These are phyloP conservation scores for Heimioporus punctisporus DNA, from an alignment of 1,284 basidiomycete genomes.

Conservation along the genomic window DNA sequence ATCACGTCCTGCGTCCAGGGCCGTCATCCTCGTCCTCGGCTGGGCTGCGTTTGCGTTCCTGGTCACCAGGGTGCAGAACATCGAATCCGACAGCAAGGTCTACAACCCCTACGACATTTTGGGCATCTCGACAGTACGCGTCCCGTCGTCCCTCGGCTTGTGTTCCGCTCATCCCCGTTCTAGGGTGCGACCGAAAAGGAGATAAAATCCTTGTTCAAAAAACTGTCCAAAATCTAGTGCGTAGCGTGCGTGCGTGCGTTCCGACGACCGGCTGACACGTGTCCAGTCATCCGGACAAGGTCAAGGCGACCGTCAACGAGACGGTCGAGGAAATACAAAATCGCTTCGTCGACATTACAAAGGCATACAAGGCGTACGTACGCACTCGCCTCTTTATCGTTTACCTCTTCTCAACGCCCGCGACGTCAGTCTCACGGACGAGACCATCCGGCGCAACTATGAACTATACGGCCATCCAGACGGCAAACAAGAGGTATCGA, in stretches of 20 bases:
- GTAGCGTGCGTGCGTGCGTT: constrained; percentile 30
- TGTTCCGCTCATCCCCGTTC: not conserved
- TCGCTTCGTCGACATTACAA: constrained; percentile 94
- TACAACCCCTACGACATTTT: constrained; percentile 98
- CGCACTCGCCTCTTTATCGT: not conserved
- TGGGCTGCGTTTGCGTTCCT: constrained; percentile 80
- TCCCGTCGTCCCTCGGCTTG: not conserved
- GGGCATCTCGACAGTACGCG: constrained; percentile 70
- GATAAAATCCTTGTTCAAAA: constrained; percentile 97
- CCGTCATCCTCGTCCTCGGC: constrained; percentile 64
- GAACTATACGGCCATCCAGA: constrained; percentile 96
- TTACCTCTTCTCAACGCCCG: not conserved
- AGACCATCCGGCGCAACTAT: constrained; percentile 91
- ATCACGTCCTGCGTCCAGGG: constrained; percentile 34
- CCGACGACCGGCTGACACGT: not conserved
- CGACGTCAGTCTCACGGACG: constrained; percentile 80
- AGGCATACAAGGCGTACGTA: constrained; percentile 94
- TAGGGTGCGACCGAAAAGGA: constrained; percentile 82
- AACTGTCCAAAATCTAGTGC: constrained; percentile 88
- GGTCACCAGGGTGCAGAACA: constrained; percentile 64
- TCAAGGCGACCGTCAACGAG: constrained; percentile 81
- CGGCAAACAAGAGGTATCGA: constrained; percentile 92
- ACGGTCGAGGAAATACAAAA: constrained; percentile 91
- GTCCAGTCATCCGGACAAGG: constrained; percentile 95
- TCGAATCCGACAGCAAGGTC: constrained; percentile 65